Percentiles rank a stretch among this genome's conserved stretches.
phyloP scores from a whole-genome alignment of 2,329 filamentous ascomycete species.

The Pseudohalonectria lignicola region DNA sequence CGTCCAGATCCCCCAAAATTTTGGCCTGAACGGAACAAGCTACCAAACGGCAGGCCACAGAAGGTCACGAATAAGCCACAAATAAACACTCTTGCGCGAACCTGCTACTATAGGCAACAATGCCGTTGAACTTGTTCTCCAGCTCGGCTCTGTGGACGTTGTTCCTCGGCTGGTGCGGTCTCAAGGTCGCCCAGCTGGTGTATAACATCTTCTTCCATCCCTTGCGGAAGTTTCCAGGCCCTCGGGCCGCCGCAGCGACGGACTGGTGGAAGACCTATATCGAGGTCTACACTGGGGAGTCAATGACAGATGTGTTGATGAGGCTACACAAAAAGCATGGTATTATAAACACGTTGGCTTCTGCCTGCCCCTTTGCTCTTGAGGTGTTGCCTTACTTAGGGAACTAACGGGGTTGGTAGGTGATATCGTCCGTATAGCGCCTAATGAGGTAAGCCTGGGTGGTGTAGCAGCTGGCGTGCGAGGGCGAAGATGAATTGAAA shows the following conservation, averaged over 20 bases:
- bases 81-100: too few relatives aligned
- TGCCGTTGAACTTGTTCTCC: too few relatives aligned
- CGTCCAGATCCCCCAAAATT: too few relatives aligned
- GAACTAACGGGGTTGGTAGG: slow-evolving; percentile 11
- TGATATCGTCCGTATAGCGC: slow-evolving; percentile 13
- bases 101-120: too few relatives aligned
- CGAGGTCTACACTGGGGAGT: slow-evolving; percentile 8
- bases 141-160: too few relatives aligned
- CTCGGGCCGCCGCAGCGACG: slow-evolving; percentile 1
- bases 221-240: not conserved
- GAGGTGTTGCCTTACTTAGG: too few relatives aligned
- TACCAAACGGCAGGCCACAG: too few relatives aligned
- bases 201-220: slow-evolving; percentile 2
- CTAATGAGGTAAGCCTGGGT: slow-evolving; percentile 15
- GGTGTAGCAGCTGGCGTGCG: too few relatives aligned
- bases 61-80: too few relatives aligned
- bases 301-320: slow-evolving; percentile 8
- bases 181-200: not conserved
- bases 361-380: not conserved
- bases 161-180: not conserved
- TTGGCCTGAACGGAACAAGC: too few relatives aligned
- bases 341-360: too few relatives aligned
- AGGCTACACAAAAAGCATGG: slow-evolving; percentile 14
- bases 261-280: slow-evolving; percentile 5
- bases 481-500: too few relatives aligned